Evolutionary conservation across 2,329 filamentous ascomycete species (phyloP).

Genomic region (Periconia digitata): DNA sequence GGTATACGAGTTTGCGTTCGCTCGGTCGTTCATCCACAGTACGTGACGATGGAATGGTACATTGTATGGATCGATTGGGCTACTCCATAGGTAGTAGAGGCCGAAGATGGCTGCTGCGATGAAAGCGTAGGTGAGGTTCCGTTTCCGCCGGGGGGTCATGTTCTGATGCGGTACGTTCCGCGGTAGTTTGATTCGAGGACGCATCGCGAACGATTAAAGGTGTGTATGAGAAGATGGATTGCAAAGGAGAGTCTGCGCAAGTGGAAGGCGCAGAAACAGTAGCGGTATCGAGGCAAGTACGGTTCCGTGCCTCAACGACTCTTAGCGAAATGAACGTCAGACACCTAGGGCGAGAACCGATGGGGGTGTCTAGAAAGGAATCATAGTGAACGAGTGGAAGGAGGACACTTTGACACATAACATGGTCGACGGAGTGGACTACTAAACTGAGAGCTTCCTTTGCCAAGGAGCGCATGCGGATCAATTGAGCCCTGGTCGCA

Average conservation of each 20-base stretch:
- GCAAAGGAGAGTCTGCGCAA: neutral
- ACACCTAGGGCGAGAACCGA: neutral
- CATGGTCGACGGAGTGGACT: neutral
- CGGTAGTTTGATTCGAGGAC: constrained; percentile 29
- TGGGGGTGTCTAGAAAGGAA: neutral
- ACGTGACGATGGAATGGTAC: constrained; percentile 32
- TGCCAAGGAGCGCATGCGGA: neutral
- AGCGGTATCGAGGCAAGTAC: neutral
- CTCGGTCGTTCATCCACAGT: constrained; percentile 35
- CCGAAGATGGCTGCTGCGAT: constrained; percentile 25
- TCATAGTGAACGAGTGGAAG: neutral
- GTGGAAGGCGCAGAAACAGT: neutral
- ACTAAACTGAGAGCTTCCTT: neutral
- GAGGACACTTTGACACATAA: neutral
- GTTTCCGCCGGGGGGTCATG: constrained; percentile 33
- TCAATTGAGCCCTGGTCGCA: neutral
- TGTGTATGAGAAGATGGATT: neutral
- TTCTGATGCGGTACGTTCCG: constrained; percentile 19
- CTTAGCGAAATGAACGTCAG: neutral
- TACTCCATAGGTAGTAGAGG: constrained; percentile 30
- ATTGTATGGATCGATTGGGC: constrained; percentile 30
- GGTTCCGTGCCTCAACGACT: neutral
- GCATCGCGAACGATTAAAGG: constrained; percentile 18
- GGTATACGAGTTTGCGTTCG: constrained; percentile 15
- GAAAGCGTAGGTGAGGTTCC: constrained; percentile 28